Evolutionary conservation across 495 filamentous ascomycete genomes (phyloP), one percentile per base, ranked within the genome.

Genomic region (Penicillium cinerascens): DNA sequence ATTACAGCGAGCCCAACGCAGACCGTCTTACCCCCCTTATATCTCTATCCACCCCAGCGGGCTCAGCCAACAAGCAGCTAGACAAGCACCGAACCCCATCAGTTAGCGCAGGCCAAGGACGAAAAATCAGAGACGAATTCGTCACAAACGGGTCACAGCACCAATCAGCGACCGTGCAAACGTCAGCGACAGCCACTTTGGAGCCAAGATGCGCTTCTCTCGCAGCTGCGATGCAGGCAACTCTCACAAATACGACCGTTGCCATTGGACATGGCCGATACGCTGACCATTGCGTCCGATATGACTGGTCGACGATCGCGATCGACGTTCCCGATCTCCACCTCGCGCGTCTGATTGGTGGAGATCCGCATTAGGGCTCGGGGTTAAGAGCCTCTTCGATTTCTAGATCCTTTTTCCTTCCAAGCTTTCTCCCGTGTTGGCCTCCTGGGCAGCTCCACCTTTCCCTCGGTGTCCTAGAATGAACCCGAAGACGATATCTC

Each of bases 111-210:
- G 17, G n/a, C 21, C 23, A 58, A 48, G 33, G 27, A 22, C 33
- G 44, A 44, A 52, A 60, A 54, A 48, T 20, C 50, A 45, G 56
- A 47, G 35, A 55, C 51, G 43, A 27, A 29, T 37, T 38, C 35
- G 42, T 42, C 27, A 40, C 18, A 25, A 37, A 51, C 22, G 26
- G 29, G 23, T 13, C 26, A 0, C 10, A 21, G 40, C n/a, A 26
- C 61, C 59, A 64, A 64, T 64, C 46, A 64, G 21, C 18, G 11
- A 1, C 5, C 6, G 1, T 8, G 2, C 25, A 63, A 63, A 55
- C 25, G 62, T 63, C 59, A 65, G 62, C 62, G 27, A 39, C 9
- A 15, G 7, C 13, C 21, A n/a, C 15, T 36, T 41, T 17, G 15
- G 37, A 20, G 37, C 37, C 7, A 39, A 2, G 16, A 41, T n/a